Evolutionary conservation across 495 filamentous ascomycete genomes (phyloP), one percentile per base, ranked within the genome.

Genomic region (Lophium mytilinum): DNA sequence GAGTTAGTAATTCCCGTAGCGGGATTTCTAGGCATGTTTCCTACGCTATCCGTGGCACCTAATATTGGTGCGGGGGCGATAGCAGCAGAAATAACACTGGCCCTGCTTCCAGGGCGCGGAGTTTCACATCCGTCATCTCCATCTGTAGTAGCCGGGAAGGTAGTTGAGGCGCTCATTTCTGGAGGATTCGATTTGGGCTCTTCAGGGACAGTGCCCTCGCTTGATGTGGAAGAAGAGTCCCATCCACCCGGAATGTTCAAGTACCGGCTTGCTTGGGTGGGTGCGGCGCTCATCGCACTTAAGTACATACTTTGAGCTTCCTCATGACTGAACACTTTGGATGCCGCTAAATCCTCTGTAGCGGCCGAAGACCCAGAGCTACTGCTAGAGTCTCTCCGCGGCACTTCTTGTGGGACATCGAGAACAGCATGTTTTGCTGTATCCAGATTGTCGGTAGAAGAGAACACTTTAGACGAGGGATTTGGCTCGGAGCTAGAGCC

Each of bases 241-340:
- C 70, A 71, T 8, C 59, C 67, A 12, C 70, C 70, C 12, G 70
- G 70, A 14, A 73, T 41, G n/a, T 58, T 45, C 33, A 42, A 50
- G 14, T 40, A 51, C 35, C 40, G 41, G 35, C 48, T 53, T 12
- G 35, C 37, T 24, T 43, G 34, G 19, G 37, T 35, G 24, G 65
- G 56, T 0, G 50, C 58, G 5, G 64, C 60, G 15, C 80, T 83
- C 9, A 86, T 73, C 18, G 86, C 86, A 64, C 84, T 87, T 82
- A 96, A 91, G 61, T 97, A 97, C 83, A 99, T 86, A 71, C 93
- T 97, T 63, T 92, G 86, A 0, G 93, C 93, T 56, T 97, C 90
- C 55, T 94, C 89, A 54, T 94, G 86, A 52, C 82, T 91, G 68
- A 90, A 97, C 14, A 93, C 68, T 60, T 79, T 88, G 9, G 94